phyloP scores from a whole-genome alignment of 2,329 filamentous ascomycete species.

The Claviceps arundinis region DNA sequence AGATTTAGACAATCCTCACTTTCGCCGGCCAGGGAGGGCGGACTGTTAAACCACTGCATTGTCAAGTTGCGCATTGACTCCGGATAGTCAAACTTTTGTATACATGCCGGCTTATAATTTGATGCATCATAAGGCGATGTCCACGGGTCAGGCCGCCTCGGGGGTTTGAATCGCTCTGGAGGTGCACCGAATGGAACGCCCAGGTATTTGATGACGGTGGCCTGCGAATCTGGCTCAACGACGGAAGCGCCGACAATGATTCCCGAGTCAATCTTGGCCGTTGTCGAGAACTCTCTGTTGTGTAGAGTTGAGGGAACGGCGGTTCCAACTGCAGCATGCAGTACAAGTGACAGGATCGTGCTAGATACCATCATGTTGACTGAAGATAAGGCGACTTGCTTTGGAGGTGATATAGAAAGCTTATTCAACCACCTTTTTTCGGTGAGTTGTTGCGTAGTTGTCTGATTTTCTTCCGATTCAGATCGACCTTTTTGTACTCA shows the following conservation, averaged over 20 bases:
- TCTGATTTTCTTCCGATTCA: too few species aligned
- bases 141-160: background rate
- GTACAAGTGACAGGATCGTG: too few species aligned
- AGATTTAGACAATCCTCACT: background rate
- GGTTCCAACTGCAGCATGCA: too few species aligned
- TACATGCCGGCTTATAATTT: background rate
- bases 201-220: conserved; percentile 1
- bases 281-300: background rate
- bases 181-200: background rate
- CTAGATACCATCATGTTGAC: too few species aligned
- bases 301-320: too few species aligned
- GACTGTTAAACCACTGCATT: background rate
- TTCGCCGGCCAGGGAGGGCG: background rate
- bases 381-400: too few species aligned
- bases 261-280: background rate
- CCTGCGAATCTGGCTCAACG: background rate
- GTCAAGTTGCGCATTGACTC: background rate
- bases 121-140: conserved; percentile 1
- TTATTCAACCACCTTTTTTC: too few species aligned
- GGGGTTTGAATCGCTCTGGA: background rate
- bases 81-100: background rate
- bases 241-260: background rate
- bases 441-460: too few species aligned
- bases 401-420: too few species aligned
- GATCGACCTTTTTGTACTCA: too few species aligned